These are phyloP conservation scores for Dendrocalamus latiflorus DNA, from an alignment of 202 grass and related monocot species.

Conservation along the genomic window DNA sequence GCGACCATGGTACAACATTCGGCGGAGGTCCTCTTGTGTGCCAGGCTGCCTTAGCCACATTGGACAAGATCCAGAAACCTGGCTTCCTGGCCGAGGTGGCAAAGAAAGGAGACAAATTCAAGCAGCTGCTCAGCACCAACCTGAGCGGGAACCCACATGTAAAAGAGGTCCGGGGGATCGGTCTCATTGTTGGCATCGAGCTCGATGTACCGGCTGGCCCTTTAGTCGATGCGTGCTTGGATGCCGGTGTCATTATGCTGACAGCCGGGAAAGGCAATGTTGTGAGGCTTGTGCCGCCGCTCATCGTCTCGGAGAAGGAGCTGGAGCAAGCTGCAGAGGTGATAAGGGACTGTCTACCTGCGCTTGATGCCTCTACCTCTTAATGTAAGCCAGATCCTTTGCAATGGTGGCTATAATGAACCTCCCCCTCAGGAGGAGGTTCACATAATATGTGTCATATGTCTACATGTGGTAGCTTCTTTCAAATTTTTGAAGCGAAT, in stretches of 20 bases:
- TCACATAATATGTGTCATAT: slow-evolving; percentile 8
- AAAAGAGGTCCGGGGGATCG: slow-evolving; percentile 67
- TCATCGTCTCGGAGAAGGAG: slow-evolving; percentile 72
- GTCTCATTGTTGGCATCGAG: slow-evolving; percentile 76
- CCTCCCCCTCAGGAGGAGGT: background rate
- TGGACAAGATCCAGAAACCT: slow-evolving; percentile 71
- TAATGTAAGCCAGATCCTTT: too few relatives aligned
- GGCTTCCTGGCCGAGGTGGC: slow-evolving; percentile 60
- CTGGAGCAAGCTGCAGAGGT: slow-evolving; percentile 57
- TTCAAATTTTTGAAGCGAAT: slow-evolving; percentile 17
- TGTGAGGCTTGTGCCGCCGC: slow-evolving; percentile 66
- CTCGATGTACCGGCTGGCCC: slow-evolving; percentile 50
- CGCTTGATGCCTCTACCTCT: slow-evolving; percentile 37
- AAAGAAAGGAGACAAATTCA: slow-evolving; percentile 69
- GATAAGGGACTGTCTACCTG: slow-evolving; percentile 52
- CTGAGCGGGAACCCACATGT: slow-evolving; percentile 48
- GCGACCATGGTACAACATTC: slow-evolving; percentile 85
- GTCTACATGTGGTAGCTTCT: background rate
- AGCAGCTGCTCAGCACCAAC: slow-evolving; percentile 58
- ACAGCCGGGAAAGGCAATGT: slow-evolving; percentile 89
- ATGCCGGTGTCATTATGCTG: slow-evolving; percentile 68
- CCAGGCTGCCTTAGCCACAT: slow-evolving; percentile 47
- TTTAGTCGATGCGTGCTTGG: slow-evolving; percentile 56
- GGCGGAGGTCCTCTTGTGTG: slow-evolving; percentile 63
- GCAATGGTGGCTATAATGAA: background rate